Base-by-base conservation (phyloP, 176 grass and related monocot genomes). In the Juncus inflexus region DNA sequence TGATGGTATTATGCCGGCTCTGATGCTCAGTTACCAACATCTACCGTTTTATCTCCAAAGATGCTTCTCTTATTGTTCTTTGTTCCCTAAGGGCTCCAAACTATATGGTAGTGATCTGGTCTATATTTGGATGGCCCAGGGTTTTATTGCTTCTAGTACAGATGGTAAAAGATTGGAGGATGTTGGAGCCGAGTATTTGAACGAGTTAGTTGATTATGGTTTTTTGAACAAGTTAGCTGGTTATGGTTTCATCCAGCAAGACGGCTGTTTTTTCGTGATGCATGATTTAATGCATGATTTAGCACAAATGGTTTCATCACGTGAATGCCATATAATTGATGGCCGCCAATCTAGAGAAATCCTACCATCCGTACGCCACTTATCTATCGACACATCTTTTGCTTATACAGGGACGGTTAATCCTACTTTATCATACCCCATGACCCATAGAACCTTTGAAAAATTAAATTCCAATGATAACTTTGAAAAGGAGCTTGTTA, bases 21-120 rank as follows among this genome's bases (percentile, higher is more conserved):
- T 83, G 6, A 79, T 55, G 52, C 50, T 61, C 47, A 67, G 67
- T 35, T 83, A 74, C 19, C 62, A 83, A 47, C 2, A 40, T 0
- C 37, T 83, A 0, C 75, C 80, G 1, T 49, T 61, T 58, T 6
- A 55, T 19, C 53, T 83, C 50, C 42, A 79, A 5, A 65, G 78
- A 60, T 79, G 75, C 4, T 62, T 74, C 9, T 40, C 19, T 28
- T 28, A 28, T 28, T 28, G 19, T 28, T 28, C 19, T 28, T 28
- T 28, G 19, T 28, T 28, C 40, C 75, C 74, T 0, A 8, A 35
- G 0, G 7, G 61, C 5, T 10, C 60, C 47, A 2, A 13, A 1
- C 73, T 79, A 9, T 2, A 12, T 19, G 28, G 40, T 4, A 9
- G 13, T 0, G 67, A 83, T 3, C 36, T 83, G 7, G 3, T 83